Percentiles rank a stretch among this genome's conserved stretches.
These are phyloP conservation scores for Spiraea crenata DNA, from an alignment of 331 rosid species.

Conservation along the genomic window DNA sequence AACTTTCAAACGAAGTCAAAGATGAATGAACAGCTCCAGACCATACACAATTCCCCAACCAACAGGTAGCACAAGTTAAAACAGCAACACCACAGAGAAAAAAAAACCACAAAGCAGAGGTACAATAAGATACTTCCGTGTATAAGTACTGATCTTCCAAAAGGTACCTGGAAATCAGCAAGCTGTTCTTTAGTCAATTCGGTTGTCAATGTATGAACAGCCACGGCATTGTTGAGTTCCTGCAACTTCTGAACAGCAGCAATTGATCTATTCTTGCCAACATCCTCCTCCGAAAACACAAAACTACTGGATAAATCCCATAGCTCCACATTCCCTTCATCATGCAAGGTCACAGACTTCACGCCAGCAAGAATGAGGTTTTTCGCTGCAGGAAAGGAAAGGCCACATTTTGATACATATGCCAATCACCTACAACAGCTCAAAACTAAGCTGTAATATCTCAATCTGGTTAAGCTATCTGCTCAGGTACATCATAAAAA, in stretches of 20 bases:
- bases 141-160: neutral
- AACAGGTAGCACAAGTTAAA: no score
- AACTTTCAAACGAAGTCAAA: no score
- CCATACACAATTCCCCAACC: no score
- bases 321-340: constrained; percentile 66
- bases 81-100: no score
- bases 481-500: no score
- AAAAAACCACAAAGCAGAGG: no score
- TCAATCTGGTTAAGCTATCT: no score
- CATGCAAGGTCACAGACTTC: constrained; percentile 78
- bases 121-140: no score
- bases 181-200: constrained; percentile 63
- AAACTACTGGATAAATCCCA: constrained; percentile 91
- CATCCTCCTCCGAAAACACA: constrained; percentile 66
- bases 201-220: constrained; percentile 53
- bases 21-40: no score
- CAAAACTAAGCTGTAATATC: no score
- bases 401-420: constrained; percentile 1
- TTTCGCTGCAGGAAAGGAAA: constrained; percentile 65
- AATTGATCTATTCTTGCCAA: constrained; percentile 84
- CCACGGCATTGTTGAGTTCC: constrained; percentile 89
- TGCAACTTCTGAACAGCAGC: constrained; percentile 85
- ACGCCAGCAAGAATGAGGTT: constrained; percentile 91
- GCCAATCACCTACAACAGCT: no score
- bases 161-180: constrained; percentile 68